These are phyloP conservation scores for Silene vulgaris DNA, from an alignment of 179 eudicot genomes.

Conservation along the genomic window DNA sequence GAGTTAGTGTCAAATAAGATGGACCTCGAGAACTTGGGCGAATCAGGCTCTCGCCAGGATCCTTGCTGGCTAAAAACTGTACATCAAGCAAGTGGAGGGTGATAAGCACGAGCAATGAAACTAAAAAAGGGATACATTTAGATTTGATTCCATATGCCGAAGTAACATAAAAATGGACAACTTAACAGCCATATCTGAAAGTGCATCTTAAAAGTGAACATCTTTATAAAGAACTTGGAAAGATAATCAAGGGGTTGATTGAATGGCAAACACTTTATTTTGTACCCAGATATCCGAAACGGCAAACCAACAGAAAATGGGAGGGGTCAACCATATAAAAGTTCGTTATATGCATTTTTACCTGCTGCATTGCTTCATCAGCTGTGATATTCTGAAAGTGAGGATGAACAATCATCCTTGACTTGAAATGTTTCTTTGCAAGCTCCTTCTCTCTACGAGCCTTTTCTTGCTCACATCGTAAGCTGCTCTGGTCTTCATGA, in stretches of 20 bases:
- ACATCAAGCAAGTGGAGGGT: conserved; percentile 6
- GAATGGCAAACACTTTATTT: neutral
- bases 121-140: neutral
- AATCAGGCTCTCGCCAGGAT: conserved; percentile 79
- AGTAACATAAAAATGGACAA: conserved; percentile 1
- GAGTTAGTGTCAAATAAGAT: conserved; percentile 66
- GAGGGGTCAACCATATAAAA: neutral
- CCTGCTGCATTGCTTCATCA: conserved; percentile 95
- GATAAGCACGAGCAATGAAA: neutral
- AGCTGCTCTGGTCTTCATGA: conserved; percentile 64
- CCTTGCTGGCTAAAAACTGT: conserved; percentile 73
- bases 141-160: neutral
- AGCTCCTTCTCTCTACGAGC: conserved; percentile 71
- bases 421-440: conserved; percentile 83
- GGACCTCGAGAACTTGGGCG: conserved; percentile 98
- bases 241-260: neutral
- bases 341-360: conserved; percentile 15
- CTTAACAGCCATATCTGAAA: neutral
- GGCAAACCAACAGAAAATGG: neutral
- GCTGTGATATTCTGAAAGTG: conserved; percentile 83
- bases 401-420: conserved; percentile 92
- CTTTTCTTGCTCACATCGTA: conserved; percentile 59
- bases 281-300: neutral
- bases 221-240: neutral
- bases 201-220: neutral